phyloP scores from a whole-genome alignment of 2,329 filamentous ascomycete genomes.

The Botrytis sinoallii region DNA sequence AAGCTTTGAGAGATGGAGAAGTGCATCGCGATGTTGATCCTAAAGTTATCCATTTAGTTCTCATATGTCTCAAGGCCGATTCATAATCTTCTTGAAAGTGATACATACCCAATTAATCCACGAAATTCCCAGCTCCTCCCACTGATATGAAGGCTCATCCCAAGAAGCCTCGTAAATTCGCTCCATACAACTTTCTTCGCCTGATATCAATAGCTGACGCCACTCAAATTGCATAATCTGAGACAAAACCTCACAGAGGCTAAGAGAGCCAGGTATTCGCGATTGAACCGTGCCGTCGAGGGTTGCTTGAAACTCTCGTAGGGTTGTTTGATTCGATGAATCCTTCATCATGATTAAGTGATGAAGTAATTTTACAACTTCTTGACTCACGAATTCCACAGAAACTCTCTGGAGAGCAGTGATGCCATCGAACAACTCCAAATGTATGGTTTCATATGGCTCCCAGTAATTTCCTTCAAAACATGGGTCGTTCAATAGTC shows the following conservation, averaged over 20 bases:
- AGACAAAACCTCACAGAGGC: neutral
- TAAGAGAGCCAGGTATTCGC: neutral
- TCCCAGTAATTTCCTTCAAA: neutral
- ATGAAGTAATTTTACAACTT: neutral
- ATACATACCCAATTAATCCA: neutral
- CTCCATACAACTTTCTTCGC: neutral
- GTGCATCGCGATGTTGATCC: neutral
- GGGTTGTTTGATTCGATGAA: neutral
- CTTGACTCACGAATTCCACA: neutral
- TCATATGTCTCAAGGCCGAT: neutral
- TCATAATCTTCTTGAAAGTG: neutral
- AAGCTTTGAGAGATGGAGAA: neutral
- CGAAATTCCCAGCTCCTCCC: neutral
- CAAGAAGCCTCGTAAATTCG: neutral
- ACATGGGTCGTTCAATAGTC: neutral
- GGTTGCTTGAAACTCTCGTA: neutral
- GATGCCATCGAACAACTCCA: neutral
- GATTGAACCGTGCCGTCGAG: neutral
- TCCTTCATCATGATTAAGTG: neutral
- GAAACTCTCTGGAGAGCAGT: neutral
- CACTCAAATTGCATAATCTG: neutral
- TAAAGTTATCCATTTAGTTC: neutral
- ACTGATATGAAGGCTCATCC: neutral
- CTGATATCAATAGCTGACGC: neutral
- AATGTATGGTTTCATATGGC: neutral